Base-by-base conservation (phyloP, 108 stramenopile genomes). In the Ochromonas danica region DNA sequence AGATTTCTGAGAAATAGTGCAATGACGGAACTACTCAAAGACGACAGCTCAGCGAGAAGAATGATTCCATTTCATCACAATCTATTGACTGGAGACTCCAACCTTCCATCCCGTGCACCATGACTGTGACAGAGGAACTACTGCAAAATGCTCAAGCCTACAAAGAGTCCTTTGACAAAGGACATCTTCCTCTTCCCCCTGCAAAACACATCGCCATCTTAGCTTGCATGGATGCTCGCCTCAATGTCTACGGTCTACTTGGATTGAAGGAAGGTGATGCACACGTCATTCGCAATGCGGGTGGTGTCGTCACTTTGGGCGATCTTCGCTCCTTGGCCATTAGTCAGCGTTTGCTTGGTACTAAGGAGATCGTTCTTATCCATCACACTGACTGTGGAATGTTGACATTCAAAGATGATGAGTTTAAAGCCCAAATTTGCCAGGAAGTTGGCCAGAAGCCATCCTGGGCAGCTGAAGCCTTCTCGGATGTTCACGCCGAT, bases 301-400 rank as follows among this genome's bases (percentile, higher is more conserved):
- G 72, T 33, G 72, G 72, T 27, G 42, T 39, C 3, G 72, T 43
- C 36, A 75, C 40, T 27, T 3, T 3, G 3, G 72, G 22, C 22
- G 72, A 39, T 42, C 36, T 75, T 27, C 72, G 72, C 2, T 75
- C 72, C 6, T 33, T 75, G 72, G 31, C 10, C 22, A 75, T 75
- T 27, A 14, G 10, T 57, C 42, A 75, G 10, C 36, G 42, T 27
- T 33, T 75, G 42, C 42, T 75, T n/a, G 72, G 43, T 27, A 75
- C 72, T 10, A 75, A 75, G 42, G 72, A 75, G 72, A 42, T 39
- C 40, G 3, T 75, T 10, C 36, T 75, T 42, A 33, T 75, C 6
- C 72, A 75, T 57, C 72, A 75, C 42, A 42, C 72, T 28, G 72
- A 75, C 42, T 75, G 72, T 57, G 72, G 72, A 42, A 75, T 75